A percentile compares a stretch with the other conserved stretches of the same genome.
phyloP scores from a whole-genome alignment of 179 eudicot species.

The Silene noctiflora region DNA sequence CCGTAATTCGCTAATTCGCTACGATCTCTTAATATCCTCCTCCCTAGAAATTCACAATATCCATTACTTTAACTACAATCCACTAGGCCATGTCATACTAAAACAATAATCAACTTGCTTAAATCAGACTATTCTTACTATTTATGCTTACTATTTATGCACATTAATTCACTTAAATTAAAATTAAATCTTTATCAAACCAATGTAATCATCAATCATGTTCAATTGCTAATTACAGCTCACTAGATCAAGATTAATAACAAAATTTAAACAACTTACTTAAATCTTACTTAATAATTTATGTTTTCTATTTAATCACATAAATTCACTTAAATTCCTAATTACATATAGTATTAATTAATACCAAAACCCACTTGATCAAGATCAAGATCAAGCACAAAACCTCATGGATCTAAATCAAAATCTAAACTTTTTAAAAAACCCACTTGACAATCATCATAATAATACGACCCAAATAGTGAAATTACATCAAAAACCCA shows the following conservation, averaged over 20 bases:
- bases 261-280: background rate
- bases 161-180: too few relatives aligned
- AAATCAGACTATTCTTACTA: background rate
- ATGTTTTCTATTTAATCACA: background rate
- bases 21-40: too few relatives aligned
- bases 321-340: too few relatives aligned
- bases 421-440: background rate
- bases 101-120: background rate
- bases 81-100: background rate
- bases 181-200: background rate
- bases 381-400: constrained; percentile 13
- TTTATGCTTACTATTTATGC: too few relatives aligned
- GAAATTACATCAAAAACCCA: background rate
- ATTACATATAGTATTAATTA: too few relatives aligned
- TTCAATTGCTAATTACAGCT: constrained; percentile 1
- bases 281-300: background rate
- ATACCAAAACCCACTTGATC: constrained; percentile 20
- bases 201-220: background rate
- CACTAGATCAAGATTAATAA: background rate
- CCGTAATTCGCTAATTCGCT: background rate
- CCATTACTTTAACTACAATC: background rate
- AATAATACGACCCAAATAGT: background rate
- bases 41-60: background rate
- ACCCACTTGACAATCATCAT: constrained; percentile 3
- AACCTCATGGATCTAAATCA: background rate